Base-by-base conservation (phyloP, 352 stramenopile genomes). In the Phytopythium kandeliae region DNA sequence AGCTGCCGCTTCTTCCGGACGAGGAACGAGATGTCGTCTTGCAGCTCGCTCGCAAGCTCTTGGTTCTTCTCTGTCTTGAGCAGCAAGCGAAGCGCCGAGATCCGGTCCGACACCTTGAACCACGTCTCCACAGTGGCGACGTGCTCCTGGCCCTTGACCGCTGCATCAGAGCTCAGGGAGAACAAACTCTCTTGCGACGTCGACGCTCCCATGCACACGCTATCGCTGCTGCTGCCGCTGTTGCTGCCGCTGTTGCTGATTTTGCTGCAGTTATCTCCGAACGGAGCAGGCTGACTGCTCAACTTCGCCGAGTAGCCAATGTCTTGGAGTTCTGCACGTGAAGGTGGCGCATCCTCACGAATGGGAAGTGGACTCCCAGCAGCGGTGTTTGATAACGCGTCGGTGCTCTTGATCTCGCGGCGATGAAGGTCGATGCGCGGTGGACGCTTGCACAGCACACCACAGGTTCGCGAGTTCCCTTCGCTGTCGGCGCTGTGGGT, bases 41-140 rank as follows among this genome's bases (percentile, higher is more conserved):
- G n/a, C 16, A 50, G 28, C 12, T 50, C 44, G 3, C 22, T 3
- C 7, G n/a, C 44, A 12, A 50, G 9, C 2, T 30, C 28, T 12
- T 5, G 28, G 26, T 50, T n/a, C n/a, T n/a, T 8, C n/a, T 50
- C 44, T 4, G n/a, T 3, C n/a, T 26, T 40, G 28, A 50, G 44
- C 30, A 19, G 21, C 44, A 13, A 2, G n/a, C 44, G 44, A 16
- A 50, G 44, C 7, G 30, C 44, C 3, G 44, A 13, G 28, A 50
- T 50, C 11, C 30, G 44, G n/a, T 50, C 28, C 44, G 44, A 50
- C 28, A 50, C 28, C n/a, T 50, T 50, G 44, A 50, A 50, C 44
- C 44, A 50, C 21, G 30, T 40, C 10, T 40, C 30, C n/a, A 50
- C 6, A 1, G 26, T 11, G 4, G 6, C 25, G 8, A n/a, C 26